Percentiles rank a stretch among this genome's conserved stretches.
These are phyloP conservation scores for Fusarium incarnatum DNA, from an alignment of 2,329 filamentous ascomycete species.

Conservation along the genomic window DNA sequence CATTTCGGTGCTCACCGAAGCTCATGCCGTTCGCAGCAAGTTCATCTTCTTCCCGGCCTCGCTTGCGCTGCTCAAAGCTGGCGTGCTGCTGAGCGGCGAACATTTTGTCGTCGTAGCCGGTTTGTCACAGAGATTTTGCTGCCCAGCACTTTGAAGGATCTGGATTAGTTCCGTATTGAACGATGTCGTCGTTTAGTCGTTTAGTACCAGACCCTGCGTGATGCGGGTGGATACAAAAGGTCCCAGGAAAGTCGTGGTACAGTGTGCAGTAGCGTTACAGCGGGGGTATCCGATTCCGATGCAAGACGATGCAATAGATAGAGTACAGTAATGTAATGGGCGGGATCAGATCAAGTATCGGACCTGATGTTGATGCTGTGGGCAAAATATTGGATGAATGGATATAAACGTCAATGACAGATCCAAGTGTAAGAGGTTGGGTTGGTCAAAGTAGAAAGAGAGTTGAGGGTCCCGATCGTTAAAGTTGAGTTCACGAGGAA, in stretches of 20 bases:
- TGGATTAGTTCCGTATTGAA: constrained; percentile 8
- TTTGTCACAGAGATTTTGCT: constrained; percentile 4
- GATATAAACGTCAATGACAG: constrained; percentile 18
- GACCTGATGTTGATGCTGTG: not conserved
- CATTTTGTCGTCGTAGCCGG: constrained; percentile 46
- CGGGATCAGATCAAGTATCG: constrained; percentile 5
- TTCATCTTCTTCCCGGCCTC: constrained; percentile 60
- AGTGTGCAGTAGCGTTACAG: constrained; percentile 13
- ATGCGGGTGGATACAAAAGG: constrained; percentile 44
- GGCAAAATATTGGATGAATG: constrained; percentile 20
- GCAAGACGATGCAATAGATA: constrained; percentile 23
- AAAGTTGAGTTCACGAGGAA: constrained; percentile 36
- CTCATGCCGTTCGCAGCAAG: constrained; percentile 54
- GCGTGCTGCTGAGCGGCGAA: constrained; percentile 48
- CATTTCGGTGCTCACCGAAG: constrained; percentile 64
- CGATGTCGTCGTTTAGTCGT: constrained; percentile 18
- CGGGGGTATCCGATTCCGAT: constrained; percentile 36
- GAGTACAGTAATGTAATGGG: constrained; percentile 16
- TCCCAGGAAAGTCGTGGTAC: constrained; percentile 17
- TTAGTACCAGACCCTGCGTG: constrained; percentile 38
- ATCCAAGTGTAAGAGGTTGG: constrained; percentile 31
- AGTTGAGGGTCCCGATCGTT: constrained; percentile 24
- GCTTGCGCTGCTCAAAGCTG: constrained; percentile 57
- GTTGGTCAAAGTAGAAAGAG: constrained; percentile 10
- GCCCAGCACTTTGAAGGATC: not conserved